A percentile compares a stretch with the other conserved stretches of the same genome.
phyloP scores from a whole-genome alignment of 2,329 filamentous ascomycete genomes.

The Cryphonectria naterciae region DNA sequence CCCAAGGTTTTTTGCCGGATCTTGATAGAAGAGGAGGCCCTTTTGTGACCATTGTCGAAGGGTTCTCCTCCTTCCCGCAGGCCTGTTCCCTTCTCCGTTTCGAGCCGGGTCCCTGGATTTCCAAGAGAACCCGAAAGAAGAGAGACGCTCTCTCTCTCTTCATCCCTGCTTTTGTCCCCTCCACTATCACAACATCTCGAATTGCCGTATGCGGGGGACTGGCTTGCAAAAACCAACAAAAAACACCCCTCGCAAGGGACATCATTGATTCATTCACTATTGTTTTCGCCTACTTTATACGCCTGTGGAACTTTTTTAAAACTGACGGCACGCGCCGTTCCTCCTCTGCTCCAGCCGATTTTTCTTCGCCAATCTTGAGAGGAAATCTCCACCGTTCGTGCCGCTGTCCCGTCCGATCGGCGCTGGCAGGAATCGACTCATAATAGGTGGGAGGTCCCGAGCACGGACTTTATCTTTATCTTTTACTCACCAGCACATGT shows the following conservation, averaged over 20 bases:
- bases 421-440: constrained; percentile 13
- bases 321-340: constrained; percentile 8
- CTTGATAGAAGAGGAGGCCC: constrained; percentile 5
- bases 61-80: neutral
- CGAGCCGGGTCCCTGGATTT: neutral
- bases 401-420: constrained; percentile 15
- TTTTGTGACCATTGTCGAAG: neutral
- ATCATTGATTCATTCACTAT: neutral
- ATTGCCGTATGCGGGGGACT: neutral
- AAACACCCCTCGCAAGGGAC: neutral
- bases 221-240: neutral
- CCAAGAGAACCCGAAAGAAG: no score
- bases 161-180: no score
- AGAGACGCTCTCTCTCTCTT: no score
- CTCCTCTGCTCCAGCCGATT: constrained; percentile 10
- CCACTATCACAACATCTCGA: neutral
- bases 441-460: constrained; percentile 12
- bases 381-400: neutral
- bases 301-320: constrained; percentile 13
- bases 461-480: constrained; percentile 3
- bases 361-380: constrained; percentile 13
- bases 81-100: neutral
- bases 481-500: neutral
- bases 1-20: neutral
- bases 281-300: neutral